These are phyloP conservation scores for Solanum piurae DNA, from an alignment of 257 asterid genomes.

Conservation along the genomic window DNA sequence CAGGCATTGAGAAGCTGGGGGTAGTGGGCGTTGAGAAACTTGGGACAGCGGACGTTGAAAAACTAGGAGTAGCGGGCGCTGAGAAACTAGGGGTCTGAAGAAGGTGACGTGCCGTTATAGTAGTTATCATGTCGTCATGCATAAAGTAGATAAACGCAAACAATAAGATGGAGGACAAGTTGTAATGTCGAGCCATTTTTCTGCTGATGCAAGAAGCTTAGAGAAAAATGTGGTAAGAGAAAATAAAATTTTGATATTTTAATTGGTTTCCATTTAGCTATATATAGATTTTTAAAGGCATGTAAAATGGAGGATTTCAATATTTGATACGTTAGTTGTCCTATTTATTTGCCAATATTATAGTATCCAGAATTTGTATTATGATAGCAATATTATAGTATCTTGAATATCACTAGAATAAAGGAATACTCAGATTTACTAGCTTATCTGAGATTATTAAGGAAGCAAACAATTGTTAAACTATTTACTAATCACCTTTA, in stretches of 20 bases:
- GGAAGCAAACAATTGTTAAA: background rate
- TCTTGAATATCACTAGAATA: background rate
- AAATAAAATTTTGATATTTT: background rate
- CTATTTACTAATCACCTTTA: background rate
- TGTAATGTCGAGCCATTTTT: background rate
- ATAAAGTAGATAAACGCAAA: background rate
- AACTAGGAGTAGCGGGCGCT: background rate
- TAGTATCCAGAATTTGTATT: background rate
- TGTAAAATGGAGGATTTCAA: background rate
- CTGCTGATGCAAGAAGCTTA: background rate
- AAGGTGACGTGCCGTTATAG: conserved; percentile 9
- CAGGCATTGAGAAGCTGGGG: background rate
- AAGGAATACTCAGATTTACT: background rate
- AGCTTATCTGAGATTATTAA: background rate
- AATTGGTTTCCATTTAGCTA: background rate
- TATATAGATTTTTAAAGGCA: conserved; percentile 4
- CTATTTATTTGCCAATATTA: background rate
- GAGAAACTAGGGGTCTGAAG: background rate
- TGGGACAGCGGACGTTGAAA: background rate
- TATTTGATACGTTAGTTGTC: conserved; percentile 5
- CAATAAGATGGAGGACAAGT: background rate
- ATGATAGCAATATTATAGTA: background rate
- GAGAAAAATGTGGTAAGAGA: background rate
- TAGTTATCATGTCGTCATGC: background rate
- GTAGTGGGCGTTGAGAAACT: background rate